These are phyloP conservation scores for Cystobasidiaceae sp. DNA, from an alignment of 1,284 basidiomycete species.

Conservation along the genomic window DNA sequence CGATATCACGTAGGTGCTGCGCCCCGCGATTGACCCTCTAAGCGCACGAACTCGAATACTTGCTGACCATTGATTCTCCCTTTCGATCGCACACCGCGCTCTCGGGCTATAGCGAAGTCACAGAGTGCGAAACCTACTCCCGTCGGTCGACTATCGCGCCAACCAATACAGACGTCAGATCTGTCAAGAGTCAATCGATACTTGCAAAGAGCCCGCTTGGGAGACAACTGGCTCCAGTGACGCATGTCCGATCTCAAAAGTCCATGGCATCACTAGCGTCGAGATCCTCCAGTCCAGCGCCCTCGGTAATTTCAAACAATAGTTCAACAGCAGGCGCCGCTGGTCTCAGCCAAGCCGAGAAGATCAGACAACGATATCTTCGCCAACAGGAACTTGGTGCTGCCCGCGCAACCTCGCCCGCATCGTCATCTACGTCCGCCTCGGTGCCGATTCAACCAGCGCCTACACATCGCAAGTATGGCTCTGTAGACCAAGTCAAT, in stretches of 20 bases:
- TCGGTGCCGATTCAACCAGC: neutral
- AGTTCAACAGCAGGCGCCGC: neutral
- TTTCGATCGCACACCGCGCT: too few species aligned
- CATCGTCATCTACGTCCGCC: neutral
- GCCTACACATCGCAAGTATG: constrained; percentile 7
- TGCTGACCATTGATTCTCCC: too few species aligned
- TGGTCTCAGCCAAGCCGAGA: neutral
- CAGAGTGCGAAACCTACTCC: constrained; percentile 21
- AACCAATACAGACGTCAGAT: neutral
- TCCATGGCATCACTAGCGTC: neutral
- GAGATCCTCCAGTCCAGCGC: neutral
- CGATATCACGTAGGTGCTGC: constrained; percentile 17
- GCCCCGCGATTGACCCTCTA: too few species aligned
- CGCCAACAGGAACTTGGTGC: neutral
- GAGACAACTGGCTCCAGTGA: neutral
- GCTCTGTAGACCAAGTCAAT: neutral
- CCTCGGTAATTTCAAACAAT: too few species aligned
- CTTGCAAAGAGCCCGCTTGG: neutral
- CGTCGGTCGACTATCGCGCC: constrained; percentile 3
- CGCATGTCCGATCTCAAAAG: neutral
- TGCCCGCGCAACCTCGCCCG: neutral
- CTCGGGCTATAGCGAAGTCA: constrained; percentile 22
- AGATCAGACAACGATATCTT: neutral
- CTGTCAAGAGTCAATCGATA: neutral
- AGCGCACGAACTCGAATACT: too few species aligned